Conservation (phyloP, 345 rosid species). For the Hibiscus syriacus region DNA sequence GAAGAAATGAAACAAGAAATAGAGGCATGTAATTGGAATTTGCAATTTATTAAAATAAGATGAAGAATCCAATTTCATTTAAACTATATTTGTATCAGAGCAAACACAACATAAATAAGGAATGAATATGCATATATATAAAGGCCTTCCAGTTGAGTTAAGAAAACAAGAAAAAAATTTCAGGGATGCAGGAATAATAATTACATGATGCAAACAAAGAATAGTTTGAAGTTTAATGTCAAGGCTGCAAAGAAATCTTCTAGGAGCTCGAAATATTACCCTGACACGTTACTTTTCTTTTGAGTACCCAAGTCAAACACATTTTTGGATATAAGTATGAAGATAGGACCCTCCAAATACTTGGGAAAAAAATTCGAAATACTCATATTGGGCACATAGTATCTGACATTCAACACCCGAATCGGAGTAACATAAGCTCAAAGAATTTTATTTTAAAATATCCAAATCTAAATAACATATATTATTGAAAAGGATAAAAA, state of each 20-base stretch:
- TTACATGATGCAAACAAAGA: background rate
- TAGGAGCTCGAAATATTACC: background rate
- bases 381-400: background rate
- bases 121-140: background rate
- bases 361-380: background rate
- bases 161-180: background rate
- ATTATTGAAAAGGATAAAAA: background rate
- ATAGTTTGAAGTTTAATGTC: background rate
- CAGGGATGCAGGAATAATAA: background rate
- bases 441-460: background rate
- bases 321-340: background rate
- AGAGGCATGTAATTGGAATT: constrained; percentile 6
- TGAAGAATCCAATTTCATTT: background rate
- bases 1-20: constrained; percentile 16
- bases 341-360: background rate
- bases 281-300: background rate
- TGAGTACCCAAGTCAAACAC: background rate
- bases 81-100: background rate
- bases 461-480: background rate
- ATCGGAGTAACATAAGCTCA: background rate
- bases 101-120: background rate
- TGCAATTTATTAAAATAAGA: background rate
- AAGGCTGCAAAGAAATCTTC: background rate
- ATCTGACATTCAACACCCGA: background rate
- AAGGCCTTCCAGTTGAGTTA: background rate